These are phyloP conservation scores for Dioszegia crocea DNA, from an alignment of 768 basidiomycete genomes.

Conservation along the genomic window DNA sequence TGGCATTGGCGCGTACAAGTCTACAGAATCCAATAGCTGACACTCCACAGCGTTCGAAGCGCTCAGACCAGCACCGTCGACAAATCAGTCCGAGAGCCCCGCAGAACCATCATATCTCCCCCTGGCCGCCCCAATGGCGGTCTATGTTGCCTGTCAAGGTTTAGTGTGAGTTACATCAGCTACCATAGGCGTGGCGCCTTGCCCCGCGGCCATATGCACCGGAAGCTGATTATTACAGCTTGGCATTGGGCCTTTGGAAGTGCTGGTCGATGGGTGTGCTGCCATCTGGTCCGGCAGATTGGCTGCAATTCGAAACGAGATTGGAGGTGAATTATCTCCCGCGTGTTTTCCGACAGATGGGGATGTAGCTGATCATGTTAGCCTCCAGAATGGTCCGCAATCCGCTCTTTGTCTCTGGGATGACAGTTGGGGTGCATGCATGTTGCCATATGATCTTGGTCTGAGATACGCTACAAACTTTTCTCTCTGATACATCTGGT, in stretches of 20 bases:
- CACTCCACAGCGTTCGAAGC: constrained; percentile 60
- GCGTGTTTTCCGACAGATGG: not conserved
- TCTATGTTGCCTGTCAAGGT: constrained; percentile 43
- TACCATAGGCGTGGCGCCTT: not conserved
- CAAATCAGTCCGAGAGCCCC: not conserved
- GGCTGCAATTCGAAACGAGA: constrained; percentile 87
- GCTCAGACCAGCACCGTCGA: constrained; percentile 53
- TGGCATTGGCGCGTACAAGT: not conserved
- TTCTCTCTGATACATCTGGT: too few species aligned
- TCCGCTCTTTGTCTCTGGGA: constrained; percentile 28
- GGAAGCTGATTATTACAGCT: constrained; percentile 56
- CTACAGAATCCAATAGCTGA: constrained; percentile 1
- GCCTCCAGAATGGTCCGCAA: constrained; percentile 48
- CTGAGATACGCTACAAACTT: too few species aligned
- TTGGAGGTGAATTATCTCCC: constrained; percentile 56
- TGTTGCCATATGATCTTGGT: too few species aligned
- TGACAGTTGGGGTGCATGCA: not conserved
- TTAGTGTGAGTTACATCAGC: constrained; percentile 36
- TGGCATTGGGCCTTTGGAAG: constrained; percentile 85
- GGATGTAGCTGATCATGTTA: constrained; percentile 1
- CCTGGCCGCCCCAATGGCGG: constrained; percentile 34
- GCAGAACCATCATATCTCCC: constrained; percentile 28
- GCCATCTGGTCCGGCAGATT: constrained; percentile 86
- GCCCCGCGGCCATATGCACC: not conserved
- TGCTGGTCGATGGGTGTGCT: constrained; percentile 87